These are phyloP conservation scores for Trichophaea hybrida DNA, from an alignment of 2,329 filamentous ascomycete genomes.

Conservation along the genomic window DNA sequence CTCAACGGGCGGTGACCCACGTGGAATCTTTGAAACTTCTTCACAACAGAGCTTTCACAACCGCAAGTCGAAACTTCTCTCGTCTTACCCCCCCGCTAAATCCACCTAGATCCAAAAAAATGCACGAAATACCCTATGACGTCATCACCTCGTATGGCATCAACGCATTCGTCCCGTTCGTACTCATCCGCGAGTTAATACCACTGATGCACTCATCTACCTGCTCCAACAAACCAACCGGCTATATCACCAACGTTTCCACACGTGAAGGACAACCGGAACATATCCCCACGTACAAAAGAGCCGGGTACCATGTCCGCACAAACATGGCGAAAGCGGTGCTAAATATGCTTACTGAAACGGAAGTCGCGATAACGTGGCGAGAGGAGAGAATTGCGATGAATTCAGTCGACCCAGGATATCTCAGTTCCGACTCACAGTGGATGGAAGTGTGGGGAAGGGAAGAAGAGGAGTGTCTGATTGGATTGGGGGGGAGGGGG, in stretches of 20 bases:
- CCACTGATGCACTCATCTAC: constrained; percentile 25
- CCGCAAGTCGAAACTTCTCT: too few relatives aligned
- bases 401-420: constrained; percentile 33
- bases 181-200: constrained; percentile 32
- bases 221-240: constrained; percentile 8
- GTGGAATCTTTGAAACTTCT: too few relatives aligned
- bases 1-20: too few relatives aligned
- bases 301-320: constrained; percentile 31
- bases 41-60: too few relatives aligned
- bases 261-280: constrained; percentile 32
- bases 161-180: constrained; percentile 32
- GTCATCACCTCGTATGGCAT: constrained; percentile 31
- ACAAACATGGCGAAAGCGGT: constrained; percentile 34
- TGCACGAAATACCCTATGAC: constrained; percentile 33
- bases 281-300: constrained; percentile 19
- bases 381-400: constrained; percentile 28
- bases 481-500: constrained; percentile 33
- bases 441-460: constrained; percentile 17
- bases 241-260: constrained; percentile 31
- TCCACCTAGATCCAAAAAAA: constrained; percentile 31
- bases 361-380: constrained; percentile 30
- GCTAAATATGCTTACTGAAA: constrained; percentile 34
- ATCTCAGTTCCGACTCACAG: constrained; percentile 32
- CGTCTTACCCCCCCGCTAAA: constrained; percentile 5
- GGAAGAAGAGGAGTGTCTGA: constrained; percentile 28